Percentiles rank a stretch among this genome's conserved stretches.
phyloP scores from a whole-genome alignment of 495 filamentous ascomycete species.

The Antarctomyces pellizariae region DNA sequence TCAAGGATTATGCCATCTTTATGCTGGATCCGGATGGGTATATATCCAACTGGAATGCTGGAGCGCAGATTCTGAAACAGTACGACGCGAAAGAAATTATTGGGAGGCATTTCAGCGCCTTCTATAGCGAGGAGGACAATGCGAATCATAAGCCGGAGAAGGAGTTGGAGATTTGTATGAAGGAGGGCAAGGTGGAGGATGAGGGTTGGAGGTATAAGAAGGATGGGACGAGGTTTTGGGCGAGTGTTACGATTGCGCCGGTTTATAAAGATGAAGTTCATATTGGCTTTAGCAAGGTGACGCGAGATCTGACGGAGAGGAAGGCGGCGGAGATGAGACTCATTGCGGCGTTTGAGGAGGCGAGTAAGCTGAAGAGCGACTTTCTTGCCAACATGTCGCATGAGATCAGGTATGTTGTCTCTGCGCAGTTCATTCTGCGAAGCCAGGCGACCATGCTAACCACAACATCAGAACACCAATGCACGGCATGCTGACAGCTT shows the following conservation, averaged over 20 bases:
- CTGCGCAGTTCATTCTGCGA: too few species aligned
- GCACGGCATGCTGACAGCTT: constrained; percentile 27
- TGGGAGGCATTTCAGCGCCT: constrained; percentile 36
- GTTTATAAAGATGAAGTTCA: constrained; percentile 31
- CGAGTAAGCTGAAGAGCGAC: constrained; percentile 37
- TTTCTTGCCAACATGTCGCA: constrained; percentile 41
- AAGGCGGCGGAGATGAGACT: constrained; percentile 31
- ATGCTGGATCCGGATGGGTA: constrained; percentile 34
- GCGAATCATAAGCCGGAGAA: constrained; percentile 25
- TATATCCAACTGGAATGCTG: constrained; percentile 38
- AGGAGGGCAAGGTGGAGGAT: constrained; percentile 36
- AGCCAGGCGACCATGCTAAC: too few species aligned
- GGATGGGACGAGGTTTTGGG: constrained; percentile 40
- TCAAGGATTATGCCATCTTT: constrained; percentile 46
- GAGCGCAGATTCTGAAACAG: constrained; percentile 34
- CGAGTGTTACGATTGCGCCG: constrained; percentile 40
- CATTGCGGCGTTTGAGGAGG: constrained; percentile 39
- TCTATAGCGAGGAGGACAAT: constrained; percentile 34
- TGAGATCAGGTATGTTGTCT: too few species aligned
- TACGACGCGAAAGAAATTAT: constrained; percentile 32
- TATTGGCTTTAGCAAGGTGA: constrained; percentile 41
- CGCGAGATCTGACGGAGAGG: constrained; percentile 37
- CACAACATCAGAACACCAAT: constrained; percentile 28
- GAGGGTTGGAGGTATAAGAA: constrained; percentile 43
- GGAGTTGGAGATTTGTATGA: constrained; percentile 31